Conservation (phyloP, 176 grass and related monocot species). For the Phoenix roebelenii region DNA sequence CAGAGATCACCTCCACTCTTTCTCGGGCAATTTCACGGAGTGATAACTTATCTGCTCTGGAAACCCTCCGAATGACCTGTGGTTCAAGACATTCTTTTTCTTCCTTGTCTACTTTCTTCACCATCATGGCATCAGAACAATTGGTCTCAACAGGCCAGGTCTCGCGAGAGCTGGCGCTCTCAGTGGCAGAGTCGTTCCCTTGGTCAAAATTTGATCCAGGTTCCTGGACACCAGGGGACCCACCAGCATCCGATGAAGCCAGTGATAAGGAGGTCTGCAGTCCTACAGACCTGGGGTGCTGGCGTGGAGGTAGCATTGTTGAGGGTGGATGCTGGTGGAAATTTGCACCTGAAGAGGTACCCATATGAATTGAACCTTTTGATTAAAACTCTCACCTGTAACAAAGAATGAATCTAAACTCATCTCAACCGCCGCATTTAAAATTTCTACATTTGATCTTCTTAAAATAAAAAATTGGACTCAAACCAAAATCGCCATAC, state of each 20-base stretch:
- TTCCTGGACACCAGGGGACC: conserved; percentile 58
- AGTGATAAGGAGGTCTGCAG: conserved; percentile 67
- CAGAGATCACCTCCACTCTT: conserved; percentile 35
- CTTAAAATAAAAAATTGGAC: too few relatives aligned
- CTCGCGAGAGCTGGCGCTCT: conserved; percentile 62
- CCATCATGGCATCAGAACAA: conserved; percentile 18
- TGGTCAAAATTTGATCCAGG: conserved; percentile 49
- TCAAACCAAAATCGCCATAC: too few relatives aligned
- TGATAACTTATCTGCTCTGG: conserved; percentile 21
- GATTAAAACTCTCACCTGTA: too few relatives aligned
- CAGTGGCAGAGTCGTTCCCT: conserved; percentile 56
- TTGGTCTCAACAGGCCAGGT: conserved; percentile 49
- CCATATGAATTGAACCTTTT: conserved; percentile 24
- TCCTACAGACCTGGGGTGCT: conserved; percentile 26
- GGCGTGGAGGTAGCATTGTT: conserved; percentile 37
- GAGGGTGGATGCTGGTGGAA: conserved; percentile 43
- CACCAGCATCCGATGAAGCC: conserved; percentile 53
- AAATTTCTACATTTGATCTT: too few relatives aligned
- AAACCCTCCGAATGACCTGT: conserved; percentile 31
- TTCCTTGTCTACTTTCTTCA: conserved; percentile 40
- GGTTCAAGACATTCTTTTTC: conserved; percentile 18
- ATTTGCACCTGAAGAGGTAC: conserved; percentile 46
- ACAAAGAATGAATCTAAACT: too few relatives aligned
- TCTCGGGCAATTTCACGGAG: conserved; percentile 58
- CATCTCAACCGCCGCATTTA: too few relatives aligned